A percentile compares a stretch with the other conserved stretches of the same genome.
phyloP scores from a whole-genome alignment of 2,329 filamentous ascomycete species.

The Diaporthe vexans region DNA sequence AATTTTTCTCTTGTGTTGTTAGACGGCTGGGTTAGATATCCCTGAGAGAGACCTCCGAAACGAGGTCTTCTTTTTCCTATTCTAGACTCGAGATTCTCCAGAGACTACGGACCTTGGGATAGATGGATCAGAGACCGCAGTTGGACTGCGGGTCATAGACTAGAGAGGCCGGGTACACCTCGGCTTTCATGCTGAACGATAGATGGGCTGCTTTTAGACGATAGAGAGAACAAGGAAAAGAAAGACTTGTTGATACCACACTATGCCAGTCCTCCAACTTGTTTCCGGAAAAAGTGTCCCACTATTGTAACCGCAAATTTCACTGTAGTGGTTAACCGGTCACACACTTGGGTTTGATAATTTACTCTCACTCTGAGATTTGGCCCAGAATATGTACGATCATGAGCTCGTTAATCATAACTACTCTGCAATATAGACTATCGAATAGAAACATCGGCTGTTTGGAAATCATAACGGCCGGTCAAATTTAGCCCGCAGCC shows the following conservation, averaged over 20 bases:
- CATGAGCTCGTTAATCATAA: not conserved
- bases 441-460: too few relatives aligned
- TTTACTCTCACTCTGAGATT: not conserved
- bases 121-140: slow-evolving; percentile 10
- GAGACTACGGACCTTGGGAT: not conserved
- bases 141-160: slow-evolving; percentile 16
- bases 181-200: slow-evolving; percentile 13
- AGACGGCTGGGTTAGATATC: slow-evolving; percentile 6
- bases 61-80: not conserved
- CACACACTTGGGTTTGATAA: not conserved
- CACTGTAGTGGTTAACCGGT: not conserved
- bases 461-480: not conserved
- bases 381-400: not conserved
- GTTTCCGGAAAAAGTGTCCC: too few relatives aligned
- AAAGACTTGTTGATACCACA: slow-evolving; percentile 10
- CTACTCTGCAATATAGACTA: not conserved
- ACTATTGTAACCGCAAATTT: not conserved
- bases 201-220: slow-evolving; percentile 29
- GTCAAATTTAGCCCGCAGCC: not conserved
- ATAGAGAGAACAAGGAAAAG: slow-evolving; percentile 6
- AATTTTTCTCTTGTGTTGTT: not conserved
- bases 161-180: not conserved
- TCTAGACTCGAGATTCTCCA: not conserved
- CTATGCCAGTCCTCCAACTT: not conserved
- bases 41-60: not conserved